A percentile compares a stretch with the other conserved stretches of the same genome.
These are phyloP conservation scores for Globisporangium lucens DNA, from an alignment of 352 stramenopile species.

Conservation along the genomic window DNA sequence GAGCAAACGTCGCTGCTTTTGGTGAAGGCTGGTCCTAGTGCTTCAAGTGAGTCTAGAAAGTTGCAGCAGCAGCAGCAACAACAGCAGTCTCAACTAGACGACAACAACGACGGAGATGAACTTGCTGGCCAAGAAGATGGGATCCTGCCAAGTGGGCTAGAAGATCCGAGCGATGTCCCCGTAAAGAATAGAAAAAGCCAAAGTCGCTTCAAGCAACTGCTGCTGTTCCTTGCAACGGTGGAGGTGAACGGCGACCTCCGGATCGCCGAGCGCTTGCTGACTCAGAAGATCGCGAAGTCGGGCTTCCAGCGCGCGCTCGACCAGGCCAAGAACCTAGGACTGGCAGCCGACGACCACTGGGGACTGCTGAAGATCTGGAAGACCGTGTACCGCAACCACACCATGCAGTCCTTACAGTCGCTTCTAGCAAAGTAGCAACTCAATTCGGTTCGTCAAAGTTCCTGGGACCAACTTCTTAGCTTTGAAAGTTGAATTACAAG, in stretches of 20 bases:
- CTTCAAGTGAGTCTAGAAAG: not conserved
- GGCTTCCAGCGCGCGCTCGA: conserved; percentile 40
- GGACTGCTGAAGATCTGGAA: conserved; percentile 56
- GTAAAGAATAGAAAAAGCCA: not conserved
- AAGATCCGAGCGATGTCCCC: not conserved
- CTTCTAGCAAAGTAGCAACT: conserved; percentile 1
- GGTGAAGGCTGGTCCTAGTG: not conserved
- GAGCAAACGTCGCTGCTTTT: not conserved
- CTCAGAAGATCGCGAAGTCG: conserved; percentile 24
- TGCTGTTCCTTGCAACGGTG: conserved; percentile 40
- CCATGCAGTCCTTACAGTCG: conserved; percentile 30
- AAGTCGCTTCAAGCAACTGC: conserved; percentile 12
- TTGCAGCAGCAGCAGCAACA: not conserved
- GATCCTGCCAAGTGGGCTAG: not conserved
- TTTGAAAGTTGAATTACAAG: not conserved
- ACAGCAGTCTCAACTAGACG: not conserved
- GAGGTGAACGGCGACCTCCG: conserved; percentile 49
- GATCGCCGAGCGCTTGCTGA: conserved; percentile 39
- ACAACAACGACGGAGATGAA: conserved; percentile 12
- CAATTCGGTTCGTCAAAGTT: not conserved
- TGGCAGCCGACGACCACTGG: conserved; percentile 32
- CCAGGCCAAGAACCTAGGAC: conserved; percentile 39
- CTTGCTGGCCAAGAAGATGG: not conserved
- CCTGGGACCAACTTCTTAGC: not conserved
- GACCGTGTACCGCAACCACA: conserved; percentile 47